Base-by-base conservation (phyloP, 208 protist genomes). In the Trypanosoma caninum region DNA sequence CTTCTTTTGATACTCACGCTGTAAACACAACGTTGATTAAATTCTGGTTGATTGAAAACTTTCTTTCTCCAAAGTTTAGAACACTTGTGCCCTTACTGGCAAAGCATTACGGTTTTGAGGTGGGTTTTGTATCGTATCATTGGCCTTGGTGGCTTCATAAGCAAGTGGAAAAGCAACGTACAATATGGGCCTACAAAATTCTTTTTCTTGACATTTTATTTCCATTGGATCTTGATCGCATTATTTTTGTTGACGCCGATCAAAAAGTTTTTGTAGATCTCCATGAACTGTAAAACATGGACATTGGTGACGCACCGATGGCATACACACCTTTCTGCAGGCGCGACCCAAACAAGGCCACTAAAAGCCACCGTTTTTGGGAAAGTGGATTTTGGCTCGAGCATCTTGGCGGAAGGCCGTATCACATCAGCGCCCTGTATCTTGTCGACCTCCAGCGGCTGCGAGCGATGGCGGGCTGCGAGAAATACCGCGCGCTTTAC, bases 201-300 rank as follows among this genome's bases (percentile, higher is more conserved):
- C 83, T 99, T 7, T 99, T 99, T 82, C 79, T 99, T 2, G 99
- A 99, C 76, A 97, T 99, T 2, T 62, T 99, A 7, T 99, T 99
- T 67, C 98, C 98, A 6, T 72, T 95, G 10, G 74, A 95, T 41
- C 82, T 99, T 0, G 84, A 99, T 11, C 82, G 94, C 45, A 74
- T 99, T 51, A 98, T 99, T 66, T 99, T 99, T 63, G 95, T 99
- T 7, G 98, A 99, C 64, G 94, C 98, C 0, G 98, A 99, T 70
- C 98, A 99, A 77, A 97, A 97, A 7, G 73, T 65, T 6, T 72
- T 72, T 22, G 59, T 78, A 1, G 86, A 96, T 52, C 72, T 94
- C 22, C 80, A 86, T 37, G 97, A 99, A 75, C 83, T 99, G 18
- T 98, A 97, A 80, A 87, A 98, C 54, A 91, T 99, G 78, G 89